Evolutionary conservation across 1,284 basidiomycete species (phyloP), one percentile per base, ranked within the genome.

Genomic region (Xerocomus nothofagi): DNA sequence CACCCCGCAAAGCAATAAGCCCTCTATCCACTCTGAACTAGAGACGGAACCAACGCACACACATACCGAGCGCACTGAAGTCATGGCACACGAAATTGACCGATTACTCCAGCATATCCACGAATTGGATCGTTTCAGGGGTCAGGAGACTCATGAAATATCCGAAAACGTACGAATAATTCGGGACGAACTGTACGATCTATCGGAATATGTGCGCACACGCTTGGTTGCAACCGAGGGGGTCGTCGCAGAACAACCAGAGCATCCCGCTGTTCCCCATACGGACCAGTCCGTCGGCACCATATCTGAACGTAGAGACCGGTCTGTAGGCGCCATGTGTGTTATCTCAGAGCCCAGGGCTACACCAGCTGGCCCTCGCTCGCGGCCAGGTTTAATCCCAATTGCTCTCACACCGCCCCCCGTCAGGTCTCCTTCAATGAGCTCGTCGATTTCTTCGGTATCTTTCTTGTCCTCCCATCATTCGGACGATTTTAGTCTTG

Each of bases 401-500:
- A 58, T 57, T 39, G 32, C 29, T 42, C 53, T 80, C 43, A 68
- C 74, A 7, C 77, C 76, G 3, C 76, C 76, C 9, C 73, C 71
- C 6, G 42, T 55, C 38, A 65, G 71, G 17, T 70, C 75, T 31
- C 71, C 75, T 23, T 76, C 79, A 2, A 71, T 78, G 1, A 79
- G 78, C 53, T 77, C 79, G 12, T 44, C 65, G 34, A 73, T 71
- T n/a, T 81, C 78, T 44, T 75, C 72, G 24, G 63, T 76, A 27
- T 87, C 84, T 0, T 89, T 80, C 63, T 58, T 89, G 46, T 86
- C 85, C 1, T 89, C 88, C 10, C 83, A 86, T 56, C 83, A 89
- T 56, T 89, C 87, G 0, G 87, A 90, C 50, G 86, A 88, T 57
- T 62, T 74, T 36, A 78, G 73, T 49, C 59, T 79, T 38, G 61